Evolutionary conservation across 2,329 filamentous ascomycete genomes (phyloP), one percentile per base, ranked within the genome.

Genomic region (Aspergillus udagawae): DNA sequence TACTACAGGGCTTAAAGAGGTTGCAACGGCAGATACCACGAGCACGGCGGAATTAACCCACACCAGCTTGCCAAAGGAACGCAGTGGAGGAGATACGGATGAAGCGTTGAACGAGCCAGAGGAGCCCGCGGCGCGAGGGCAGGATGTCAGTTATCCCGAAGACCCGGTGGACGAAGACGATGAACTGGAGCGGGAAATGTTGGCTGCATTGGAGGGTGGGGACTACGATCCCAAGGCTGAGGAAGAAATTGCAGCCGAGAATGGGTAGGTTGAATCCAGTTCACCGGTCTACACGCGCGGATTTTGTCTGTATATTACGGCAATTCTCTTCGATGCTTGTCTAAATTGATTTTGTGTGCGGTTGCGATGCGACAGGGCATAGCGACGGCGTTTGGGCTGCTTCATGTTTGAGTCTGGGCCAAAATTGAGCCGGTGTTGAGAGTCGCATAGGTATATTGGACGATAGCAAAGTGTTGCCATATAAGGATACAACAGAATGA

Each of bases 181-280:
- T 56, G 78, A 77, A 51, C 65, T 80, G 23, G 78, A 80, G 57
- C 71, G 73, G 41, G 85, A 87, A 64, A 77, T 89, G 68, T 75
- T 86, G 65, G 84, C 84, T 1, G 85, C 83, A 61, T 75, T 86
- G 61, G 83, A 85, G 54, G 75, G 74, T 23, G 69, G 63, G 4
- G 69, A 65, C 10, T 71, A 75, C 51, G 75, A 73, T 38, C 59
- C 65, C 23, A 62, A 70, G 53, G 70, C 63, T 54, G 71, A 77
- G 58, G 70, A 73, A 57, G 69, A 74, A 27, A 58, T 67, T 57
- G 63, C 65, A 44, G 67, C 67, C 44, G 65, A 74, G 57, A 71
- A 74, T 62, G 68, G 63, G 49, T 74, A 65, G 56, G 28, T 47
- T 29, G 12, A 23, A 10, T 55, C 12, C 52, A 6, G 17, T 53